Percentiles rank a stretch among this genome's conserved stretches.
Evolutionary conservation across 2,329 filamentous ascomycete species (phyloP).

Genomic region (Penicillium hesseltinei): DNA sequence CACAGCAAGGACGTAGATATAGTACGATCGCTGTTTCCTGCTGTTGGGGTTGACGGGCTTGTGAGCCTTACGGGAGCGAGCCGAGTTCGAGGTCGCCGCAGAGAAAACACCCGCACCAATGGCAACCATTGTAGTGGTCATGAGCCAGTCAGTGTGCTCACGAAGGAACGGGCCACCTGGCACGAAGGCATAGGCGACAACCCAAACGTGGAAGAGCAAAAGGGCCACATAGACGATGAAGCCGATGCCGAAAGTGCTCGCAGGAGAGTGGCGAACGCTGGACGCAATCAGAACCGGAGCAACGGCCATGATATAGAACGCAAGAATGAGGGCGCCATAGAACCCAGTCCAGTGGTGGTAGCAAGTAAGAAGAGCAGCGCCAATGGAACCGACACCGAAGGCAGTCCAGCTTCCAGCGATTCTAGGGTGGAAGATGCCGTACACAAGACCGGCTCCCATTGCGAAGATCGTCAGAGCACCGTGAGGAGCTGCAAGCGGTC

Average conservation of each 20-base stretch:
- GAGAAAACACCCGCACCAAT: constrained; percentile 85
- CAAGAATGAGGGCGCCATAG: constrained; percentile 73
- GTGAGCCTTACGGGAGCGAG: constrained; percentile 33
- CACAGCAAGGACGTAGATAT: constrained; percentile 67
- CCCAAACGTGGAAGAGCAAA: constrained; percentile 97
- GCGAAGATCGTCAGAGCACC: constrained; percentile 80
- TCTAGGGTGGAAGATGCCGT: constrained; percentile 71
- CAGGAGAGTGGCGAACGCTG: constrained; percentile 74
- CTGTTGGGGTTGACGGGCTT: constrained; percentile 39
- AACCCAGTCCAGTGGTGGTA: constrained; percentile 85
- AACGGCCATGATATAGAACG: constrained; percentile 78
- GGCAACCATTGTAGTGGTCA: constrained; percentile 78
- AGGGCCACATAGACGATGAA: constrained; percentile 92
- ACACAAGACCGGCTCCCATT: constrained; percentile 78
- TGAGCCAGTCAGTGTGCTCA: constrained; percentile 94
- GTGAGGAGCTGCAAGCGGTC: constrained; percentile 84
- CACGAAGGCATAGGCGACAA: constrained; percentile 96
- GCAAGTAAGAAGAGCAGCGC: constrained; percentile 73
- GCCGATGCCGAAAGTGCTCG: constrained; percentile 77
- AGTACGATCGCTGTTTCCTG: constrained; percentile 61
- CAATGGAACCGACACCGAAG: constrained; percentile 74
- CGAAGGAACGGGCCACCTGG: constrained; percentile 88
- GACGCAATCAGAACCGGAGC: constrained; percentile 72
- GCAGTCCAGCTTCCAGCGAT: constrained; percentile 74
- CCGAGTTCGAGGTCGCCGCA: constrained; percentile 54